Percentiles rank a stretch among this genome's conserved stretches.
Conservation (phyloP, 2,329 filamentous ascomycete species). For the Pseudopithomyces chartarum region DNA sequence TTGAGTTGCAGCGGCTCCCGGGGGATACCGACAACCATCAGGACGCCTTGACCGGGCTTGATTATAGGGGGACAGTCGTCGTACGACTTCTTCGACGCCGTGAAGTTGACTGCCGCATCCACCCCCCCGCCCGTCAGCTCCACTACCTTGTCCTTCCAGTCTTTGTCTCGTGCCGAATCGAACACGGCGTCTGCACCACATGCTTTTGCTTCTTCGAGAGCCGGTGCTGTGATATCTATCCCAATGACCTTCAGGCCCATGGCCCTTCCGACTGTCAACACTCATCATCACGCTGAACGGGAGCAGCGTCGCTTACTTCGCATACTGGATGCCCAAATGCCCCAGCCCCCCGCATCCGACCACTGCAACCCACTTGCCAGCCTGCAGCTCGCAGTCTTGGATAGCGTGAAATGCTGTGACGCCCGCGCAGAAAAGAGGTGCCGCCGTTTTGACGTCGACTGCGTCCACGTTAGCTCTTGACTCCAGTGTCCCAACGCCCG, state of each 20-base stretch:
- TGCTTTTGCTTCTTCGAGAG: constrained; percentile 34
- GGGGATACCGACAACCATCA: constrained; percentile 44
- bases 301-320: constrained; percentile 21
- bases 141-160: constrained; percentile 34
- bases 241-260: constrained; percentile 40
- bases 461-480: not conserved
- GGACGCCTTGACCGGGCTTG: constrained; percentile 32
- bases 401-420: constrained; percentile 38
- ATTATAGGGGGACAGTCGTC: constrained; percentile 39
- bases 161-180: constrained; percentile 33
- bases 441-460: constrained; percentile 33
- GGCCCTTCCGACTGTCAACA: constrained; percentile 19
- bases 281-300: not conserved
- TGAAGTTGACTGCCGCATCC: constrained; percentile 39
- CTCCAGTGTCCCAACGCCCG: constrained; percentile 9
- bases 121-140: constrained; percentile 36
- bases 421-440: constrained; percentile 39
- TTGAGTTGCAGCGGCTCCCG: constrained; percentile 36
- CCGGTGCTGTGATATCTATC: constrained; percentile 35
- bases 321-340: constrained; percentile 39
- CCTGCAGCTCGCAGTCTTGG: constrained; percentile 31
- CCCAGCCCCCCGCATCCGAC: constrained; percentile 40
- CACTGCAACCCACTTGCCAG: constrained; percentile 36
- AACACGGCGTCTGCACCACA: constrained; percentile 40
- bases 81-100: constrained; percentile 38